Evolutionary conservation across 495 filamentous ascomycete genomes (phyloP), one percentile per base, ranked within the genome.

Genomic region (Aspergillus asperescens): DNA sequence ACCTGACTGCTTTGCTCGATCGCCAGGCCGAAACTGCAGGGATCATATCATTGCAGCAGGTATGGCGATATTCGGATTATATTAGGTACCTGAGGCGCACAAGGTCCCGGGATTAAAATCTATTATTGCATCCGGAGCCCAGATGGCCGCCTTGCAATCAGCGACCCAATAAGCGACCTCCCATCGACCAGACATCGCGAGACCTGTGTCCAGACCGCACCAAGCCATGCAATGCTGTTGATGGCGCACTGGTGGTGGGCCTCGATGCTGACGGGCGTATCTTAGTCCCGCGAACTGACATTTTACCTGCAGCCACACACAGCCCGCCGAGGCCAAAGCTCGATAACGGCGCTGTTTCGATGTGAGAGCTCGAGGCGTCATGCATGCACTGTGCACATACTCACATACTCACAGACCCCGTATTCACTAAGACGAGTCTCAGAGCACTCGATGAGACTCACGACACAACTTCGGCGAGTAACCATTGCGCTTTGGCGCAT

Each of bases 231-330:
- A 40, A 29, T 42, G 50, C 50, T 39, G 34, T 38, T 18, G 40
- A 52, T 45, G 34, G 50, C 35, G 51, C 42, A 45, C 16, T 40
- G 18, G 18, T 20, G 34, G 51, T 54, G 51, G 51, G 51, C 24
- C 51, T 54, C 42, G 34, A 47, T 41, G 51, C 51, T 54, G 31
- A 47, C 51, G 42, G 44, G 51, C 31, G 25, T 39, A 27, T 23
- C 40, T 54, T 54, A 47, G 42, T 37, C 31, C 32, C 41, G 42
- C 51, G 42, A 54, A 54, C 51, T 47, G 51, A 54, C 51, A 54
- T 39, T 47, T 40, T 16, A 31, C 28, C 22, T 54, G 51, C 51
- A 53, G 29, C 23, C 32, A 28, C 19, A n/a, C 40, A 24, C 42
- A 54, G 42, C 38, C 39, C 42, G 28, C 39, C 20, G 50, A 22